Conservation (phyloP, 208 protist genomes). For the Crithidia acanthocephali region DNA sequence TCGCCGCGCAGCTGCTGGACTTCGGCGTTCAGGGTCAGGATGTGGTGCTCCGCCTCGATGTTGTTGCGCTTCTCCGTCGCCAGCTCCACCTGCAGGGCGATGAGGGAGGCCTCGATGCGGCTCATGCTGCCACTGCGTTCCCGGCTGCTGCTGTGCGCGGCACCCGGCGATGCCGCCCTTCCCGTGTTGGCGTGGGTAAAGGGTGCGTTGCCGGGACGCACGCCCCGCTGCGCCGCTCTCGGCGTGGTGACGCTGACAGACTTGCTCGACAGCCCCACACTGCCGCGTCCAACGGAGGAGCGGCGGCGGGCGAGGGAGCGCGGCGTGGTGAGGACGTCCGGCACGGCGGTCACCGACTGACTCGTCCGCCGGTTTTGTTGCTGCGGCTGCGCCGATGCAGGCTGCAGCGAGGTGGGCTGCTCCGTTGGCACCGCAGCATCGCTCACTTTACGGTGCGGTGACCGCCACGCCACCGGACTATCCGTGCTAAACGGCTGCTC, state of each 20-base stretch:
- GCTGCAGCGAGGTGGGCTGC: neutral
- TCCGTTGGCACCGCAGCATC: neutral
- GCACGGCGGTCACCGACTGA: constrained; percentile 1
- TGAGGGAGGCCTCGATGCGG: constrained; percentile 44
- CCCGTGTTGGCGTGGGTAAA: neutral
- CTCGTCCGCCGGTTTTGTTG: neutral
- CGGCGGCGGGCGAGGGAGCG: neutral
- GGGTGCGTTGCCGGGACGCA: no score
- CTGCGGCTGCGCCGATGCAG: neutral
- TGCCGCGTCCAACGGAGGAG: neutral
- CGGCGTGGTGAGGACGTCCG: constrained; percentile 12
- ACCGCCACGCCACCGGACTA: neutral
- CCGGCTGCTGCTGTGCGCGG: neutral
- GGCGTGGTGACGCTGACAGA: neutral
- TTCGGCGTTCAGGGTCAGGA: constrained; percentile 50
- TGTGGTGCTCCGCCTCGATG: constrained; percentile 66
- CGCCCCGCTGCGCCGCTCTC: no score
- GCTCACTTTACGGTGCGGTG: neutral
- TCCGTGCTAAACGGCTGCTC: neutral
- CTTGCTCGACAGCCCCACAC: neutral
- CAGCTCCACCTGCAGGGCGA: constrained; percentile 61
- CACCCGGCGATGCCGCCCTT: neutral
- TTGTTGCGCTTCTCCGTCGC: constrained; percentile 78
- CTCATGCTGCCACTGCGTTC: constrained; percentile 31
- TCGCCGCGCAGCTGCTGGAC: constrained; percentile 47